A percentile compares a stretch with the other conserved stretches of the same genome.
phyloP scores from a whole-genome alignment of 352 stramenopile genomes.

The Aphanomyces invadans region DNA sequence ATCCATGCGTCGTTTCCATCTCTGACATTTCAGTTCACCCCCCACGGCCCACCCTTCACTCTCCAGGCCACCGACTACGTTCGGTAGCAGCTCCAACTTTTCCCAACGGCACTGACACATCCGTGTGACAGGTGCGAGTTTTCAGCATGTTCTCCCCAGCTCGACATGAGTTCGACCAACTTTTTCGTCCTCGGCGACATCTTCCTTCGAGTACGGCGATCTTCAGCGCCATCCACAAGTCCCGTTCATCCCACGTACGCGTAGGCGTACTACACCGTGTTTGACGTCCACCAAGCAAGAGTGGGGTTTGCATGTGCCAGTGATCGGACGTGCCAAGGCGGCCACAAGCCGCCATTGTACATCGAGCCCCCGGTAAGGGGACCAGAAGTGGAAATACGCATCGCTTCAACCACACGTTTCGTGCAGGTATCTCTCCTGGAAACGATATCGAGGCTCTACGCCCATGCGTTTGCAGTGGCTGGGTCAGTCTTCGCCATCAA shows the following conservation, averaged over 20 bases:
- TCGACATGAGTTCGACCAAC: slow-evolving; percentile 45
- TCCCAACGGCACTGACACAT: not conserved
- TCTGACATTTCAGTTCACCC: slow-evolving; percentile 40
- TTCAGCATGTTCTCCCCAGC: slow-evolving; percentile 40
- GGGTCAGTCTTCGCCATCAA: slow-evolving; percentile 1
- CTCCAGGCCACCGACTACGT: slow-evolving; percentile 57
- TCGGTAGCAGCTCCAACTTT: slow-evolving; percentile 19
- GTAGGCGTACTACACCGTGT: slow-evolving; percentile 53
- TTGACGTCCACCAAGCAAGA: slow-evolving; percentile 36
- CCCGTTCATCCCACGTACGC: not conserved
- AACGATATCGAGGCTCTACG: not conserved
- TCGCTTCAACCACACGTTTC: not conserved
- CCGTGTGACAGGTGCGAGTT: slow-evolving; percentile 36
- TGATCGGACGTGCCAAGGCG: slow-evolving; percentile 29
- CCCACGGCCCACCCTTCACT: slow-evolving; percentile 23
- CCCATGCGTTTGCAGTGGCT: slow-evolving; percentile 9
- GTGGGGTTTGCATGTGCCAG: slow-evolving; percentile 43
- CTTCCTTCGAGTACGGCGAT: slow-evolving; percentile 36
- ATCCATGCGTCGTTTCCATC: slow-evolving; percentile 43
- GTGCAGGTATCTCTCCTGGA: not conserved
- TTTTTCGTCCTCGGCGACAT: slow-evolving; percentile 48
- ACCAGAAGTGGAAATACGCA: not conserved
- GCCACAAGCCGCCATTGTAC: slow-evolving; percentile 33
- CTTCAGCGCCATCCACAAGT: not conserved
- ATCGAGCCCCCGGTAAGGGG: slow-evolving; percentile 24